A percentile compares a stretch with the other conserved stretches of the same genome.
Evolutionary conservation across 495 filamentous ascomycete species (phyloP).

Genomic region (Penicillium nucicola): DNA sequence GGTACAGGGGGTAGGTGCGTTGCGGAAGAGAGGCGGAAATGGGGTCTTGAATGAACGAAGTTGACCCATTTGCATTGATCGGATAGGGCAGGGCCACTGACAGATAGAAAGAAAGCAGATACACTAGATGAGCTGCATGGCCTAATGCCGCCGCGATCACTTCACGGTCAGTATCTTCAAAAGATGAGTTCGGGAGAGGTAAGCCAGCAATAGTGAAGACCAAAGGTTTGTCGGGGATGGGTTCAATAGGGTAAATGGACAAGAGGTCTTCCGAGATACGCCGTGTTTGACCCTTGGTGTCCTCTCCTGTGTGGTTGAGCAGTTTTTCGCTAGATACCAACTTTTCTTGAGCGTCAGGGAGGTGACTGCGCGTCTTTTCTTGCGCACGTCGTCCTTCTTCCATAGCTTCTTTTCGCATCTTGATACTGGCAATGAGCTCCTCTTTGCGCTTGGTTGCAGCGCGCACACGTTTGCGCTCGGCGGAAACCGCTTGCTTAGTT

Average conservation of each 20-base stretch:
- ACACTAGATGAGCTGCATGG: constrained; percentile 71
- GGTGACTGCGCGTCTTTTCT: constrained; percentile 42
- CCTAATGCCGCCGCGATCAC: constrained; percentile 78
- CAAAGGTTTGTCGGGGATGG: constrained; percentile 58
- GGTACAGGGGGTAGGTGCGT: constrained; percentile 76
- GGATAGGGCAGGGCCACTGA: constrained; percentile 78
- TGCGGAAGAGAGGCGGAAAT: constrained; percentile 65
- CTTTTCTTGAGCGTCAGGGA: constrained; percentile 55
- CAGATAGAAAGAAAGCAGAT: constrained; percentile 81
- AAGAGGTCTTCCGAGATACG: constrained; percentile 81
- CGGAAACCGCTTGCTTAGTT: constrained; percentile 56
- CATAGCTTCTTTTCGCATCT: constrained; percentile 64
- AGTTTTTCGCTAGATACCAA: constrained; percentile 53
- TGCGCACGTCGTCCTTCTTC: constrained; percentile 57
- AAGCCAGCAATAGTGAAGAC: constrained; percentile 74
- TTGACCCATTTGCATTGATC: constrained; percentile 65
- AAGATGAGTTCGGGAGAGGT: constrained; percentile 72
- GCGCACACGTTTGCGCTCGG: constrained; percentile 64
- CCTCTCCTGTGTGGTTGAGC: constrained; percentile 53
- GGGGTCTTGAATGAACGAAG: constrained; percentile 74
- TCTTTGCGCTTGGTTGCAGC: constrained; percentile 53
- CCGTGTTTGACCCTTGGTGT: constrained; percentile 74
- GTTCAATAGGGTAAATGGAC: constrained; percentile 74
- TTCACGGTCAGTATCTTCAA: constrained; percentile 63
- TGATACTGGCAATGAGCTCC: constrained; percentile 64